Evolutionary conservation across 805 yeast genomes (phyloP).

Genomic region (Cephaloascus fragrans): DNA sequence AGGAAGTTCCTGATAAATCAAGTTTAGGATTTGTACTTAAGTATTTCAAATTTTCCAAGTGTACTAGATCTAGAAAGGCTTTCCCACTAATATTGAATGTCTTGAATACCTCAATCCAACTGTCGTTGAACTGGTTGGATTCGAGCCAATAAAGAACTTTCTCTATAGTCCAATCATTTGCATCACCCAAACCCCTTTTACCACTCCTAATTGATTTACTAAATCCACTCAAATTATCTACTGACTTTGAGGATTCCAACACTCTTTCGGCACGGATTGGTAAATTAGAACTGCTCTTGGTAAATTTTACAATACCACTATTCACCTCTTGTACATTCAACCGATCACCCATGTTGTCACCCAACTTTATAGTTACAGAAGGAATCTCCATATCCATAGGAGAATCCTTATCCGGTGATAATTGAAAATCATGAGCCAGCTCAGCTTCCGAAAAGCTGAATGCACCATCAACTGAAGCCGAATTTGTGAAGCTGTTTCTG

Average conservation of each 20-base stretch:
- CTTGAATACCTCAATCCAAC: constrained; percentile 64
- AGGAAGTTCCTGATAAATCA: constrained; percentile 32
- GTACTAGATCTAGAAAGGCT: constrained; percentile 55
- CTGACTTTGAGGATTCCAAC: background rate
- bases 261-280: background rate
- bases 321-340: no score
- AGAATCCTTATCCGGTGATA: background rate
- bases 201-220: background rate
- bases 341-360: no score
- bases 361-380: no score
- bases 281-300: background rate
- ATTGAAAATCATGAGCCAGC: background rate
- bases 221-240: background rate
- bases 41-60: constrained; percentile 53
- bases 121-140: constrained; percentile 53
- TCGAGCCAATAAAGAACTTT: constrained; percentile 63
- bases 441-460: background rate
- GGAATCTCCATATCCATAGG: background rate
- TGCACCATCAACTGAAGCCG: background rate
- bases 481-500: background rate
- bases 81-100: constrained; percentile 50
- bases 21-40: constrained; percentile 21
- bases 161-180: constrained; percentile 64
- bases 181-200: constrained; percentile 36
- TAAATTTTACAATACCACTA: background rate